Evolutionary conservation across 2,329 filamentous ascomycete species (phyloP), one percentile per base, ranked within the genome.

Genomic region (Penicillium sp.): DNA sequence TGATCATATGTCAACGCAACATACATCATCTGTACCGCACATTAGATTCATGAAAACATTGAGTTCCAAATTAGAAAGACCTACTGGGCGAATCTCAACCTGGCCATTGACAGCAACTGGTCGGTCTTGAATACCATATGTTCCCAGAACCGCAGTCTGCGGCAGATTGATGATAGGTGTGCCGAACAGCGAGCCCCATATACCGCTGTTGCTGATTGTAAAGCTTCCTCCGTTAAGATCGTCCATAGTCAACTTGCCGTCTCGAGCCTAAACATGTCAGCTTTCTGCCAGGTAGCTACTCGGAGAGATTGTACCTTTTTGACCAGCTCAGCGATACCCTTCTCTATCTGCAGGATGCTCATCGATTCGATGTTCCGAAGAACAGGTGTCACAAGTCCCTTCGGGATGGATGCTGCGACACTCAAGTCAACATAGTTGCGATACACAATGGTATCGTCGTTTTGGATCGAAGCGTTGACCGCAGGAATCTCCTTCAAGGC

Each of bases 221-320:
- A 96, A 97, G 29, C 92, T 96, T 57, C 92, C 92, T 53, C 92
- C 92, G 54, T 92, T 92, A 90, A 97, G 95, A 72, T 97, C 92
- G 77, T 96, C 92, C 66, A 97, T 96, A 2, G 92, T 96, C 58
- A 97, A 83, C 79, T 96, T 96, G 72, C 87, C 87, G 69, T 96
- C 91, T 58, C 92, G 89, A 60, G 92, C 92, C 89, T 91, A 60
- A 10, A 29, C 13, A 13, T 6, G 24, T 27, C 24, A 27, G 4
- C 24, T 27, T 27, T 8, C 8, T 27, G 3, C 24, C 8, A 3
- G 24, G 8, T 27, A 6, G 5, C 8, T 4, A 27, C 4, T 8
- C 6, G 8, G 24, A 27, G 5, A 27, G 8, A 6, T 8, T 27
- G 3, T 68, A 89, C 89, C 88, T 96, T 97, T 80, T 90, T 92